Percentiles rank a stretch among this genome's conserved stretches.
Evolutionary conservation across 2,329 filamentous ascomycete genomes (phyloP).

Genomic region (Aspergillus sp.): DNA sequence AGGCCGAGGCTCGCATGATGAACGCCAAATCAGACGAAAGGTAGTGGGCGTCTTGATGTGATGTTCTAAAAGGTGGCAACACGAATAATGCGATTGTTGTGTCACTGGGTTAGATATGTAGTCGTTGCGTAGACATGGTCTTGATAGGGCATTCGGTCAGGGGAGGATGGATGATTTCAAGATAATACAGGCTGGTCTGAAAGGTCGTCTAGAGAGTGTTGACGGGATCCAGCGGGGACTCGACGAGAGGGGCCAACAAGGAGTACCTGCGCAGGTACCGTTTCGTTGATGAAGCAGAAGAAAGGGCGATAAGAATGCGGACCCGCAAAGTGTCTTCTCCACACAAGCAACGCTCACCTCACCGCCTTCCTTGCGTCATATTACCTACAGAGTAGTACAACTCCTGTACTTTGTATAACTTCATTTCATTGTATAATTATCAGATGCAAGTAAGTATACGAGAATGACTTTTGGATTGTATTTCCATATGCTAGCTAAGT

Average conservation of each 20-base stretch:
- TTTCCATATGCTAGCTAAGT: slow-evolving; percentile 8
- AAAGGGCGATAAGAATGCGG: not conserved
- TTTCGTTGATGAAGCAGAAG: not conserved
- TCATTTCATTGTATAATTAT: not conserved
- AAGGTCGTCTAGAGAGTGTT: no score
- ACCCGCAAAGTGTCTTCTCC: slow-evolving; percentile 2
- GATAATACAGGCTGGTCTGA: not conserved
- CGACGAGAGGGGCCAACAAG: no score
- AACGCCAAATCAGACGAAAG: no score
- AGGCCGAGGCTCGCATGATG: slow-evolving; percentile 1
- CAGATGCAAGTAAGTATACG: slow-evolving; percentile 2
- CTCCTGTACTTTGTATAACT: not conserved
- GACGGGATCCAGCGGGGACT: no score
- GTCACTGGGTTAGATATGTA: no score
- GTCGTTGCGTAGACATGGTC: no score
- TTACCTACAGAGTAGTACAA: no score
- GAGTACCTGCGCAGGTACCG: no score
- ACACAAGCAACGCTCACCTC: slow-evolving; percentile 1
- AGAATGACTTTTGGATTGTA: slow-evolving; percentile 16
- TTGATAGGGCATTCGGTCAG: not conserved
- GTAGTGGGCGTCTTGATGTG: no score
- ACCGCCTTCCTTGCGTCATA: slow-evolving; percentile 1
- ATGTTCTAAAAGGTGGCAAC: no score
- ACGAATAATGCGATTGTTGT: no score
- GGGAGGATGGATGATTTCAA: not conserved